These are phyloP conservation scores for Pyrenophora seminiperda DNA, from an alignment of 2,329 filamentous ascomycete species.

Conservation along the genomic window DNA sequence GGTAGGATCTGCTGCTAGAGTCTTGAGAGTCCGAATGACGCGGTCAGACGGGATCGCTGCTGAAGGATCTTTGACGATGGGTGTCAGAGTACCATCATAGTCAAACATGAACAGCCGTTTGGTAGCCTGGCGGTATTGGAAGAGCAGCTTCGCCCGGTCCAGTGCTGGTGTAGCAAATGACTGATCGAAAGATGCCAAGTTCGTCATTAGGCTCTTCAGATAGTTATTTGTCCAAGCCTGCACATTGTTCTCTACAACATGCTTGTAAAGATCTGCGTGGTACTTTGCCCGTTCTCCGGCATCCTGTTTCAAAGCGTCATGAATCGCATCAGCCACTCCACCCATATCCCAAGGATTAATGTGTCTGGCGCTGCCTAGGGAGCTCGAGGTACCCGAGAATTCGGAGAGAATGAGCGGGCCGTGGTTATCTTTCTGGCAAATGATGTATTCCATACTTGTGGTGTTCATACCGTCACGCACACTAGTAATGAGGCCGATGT, in stretches of 20 bases:
- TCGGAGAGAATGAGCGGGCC: conserved; percentile 93
- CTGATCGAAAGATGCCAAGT: conserved; percentile 77
- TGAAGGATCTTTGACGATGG: conserved; percentile 89
- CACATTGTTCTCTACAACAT: conserved; percentile 85
- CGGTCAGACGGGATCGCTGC: conserved; percentile 86
- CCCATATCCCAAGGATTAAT: conserved; percentile 96
- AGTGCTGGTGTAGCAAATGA: conserved; percentile 79
- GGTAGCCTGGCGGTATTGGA: conserved; percentile 73
- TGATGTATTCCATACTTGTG: conserved; percentile 90
- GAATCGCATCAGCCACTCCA: conserved; percentile 82
- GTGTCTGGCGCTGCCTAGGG: conserved; percentile 82
- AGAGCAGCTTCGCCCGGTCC: conserved; percentile 73
- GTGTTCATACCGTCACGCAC: conserved; percentile 98
- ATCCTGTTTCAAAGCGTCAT: conserved; percentile 79
- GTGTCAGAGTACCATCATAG: conserved; percentile 93
- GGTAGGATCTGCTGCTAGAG: conserved; percentile 75
- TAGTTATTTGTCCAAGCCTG: conserved; percentile 84
- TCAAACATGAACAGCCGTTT: conserved; percentile 97
- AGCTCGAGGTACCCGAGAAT: conserved; percentile 92
- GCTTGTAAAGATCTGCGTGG: conserved; percentile 76
- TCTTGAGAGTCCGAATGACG: conserved; percentile 78
- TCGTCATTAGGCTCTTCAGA: conserved; percentile 76
- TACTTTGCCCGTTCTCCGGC: conserved; percentile 67
- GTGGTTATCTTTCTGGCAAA: conserved; percentile 85
- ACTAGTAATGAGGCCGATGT: conserved; percentile 92